These are phyloP conservation scores for Narthecium ossifragum DNA, from an alignment of 106 monocot species.

Conservation along the genomic window DNA sequence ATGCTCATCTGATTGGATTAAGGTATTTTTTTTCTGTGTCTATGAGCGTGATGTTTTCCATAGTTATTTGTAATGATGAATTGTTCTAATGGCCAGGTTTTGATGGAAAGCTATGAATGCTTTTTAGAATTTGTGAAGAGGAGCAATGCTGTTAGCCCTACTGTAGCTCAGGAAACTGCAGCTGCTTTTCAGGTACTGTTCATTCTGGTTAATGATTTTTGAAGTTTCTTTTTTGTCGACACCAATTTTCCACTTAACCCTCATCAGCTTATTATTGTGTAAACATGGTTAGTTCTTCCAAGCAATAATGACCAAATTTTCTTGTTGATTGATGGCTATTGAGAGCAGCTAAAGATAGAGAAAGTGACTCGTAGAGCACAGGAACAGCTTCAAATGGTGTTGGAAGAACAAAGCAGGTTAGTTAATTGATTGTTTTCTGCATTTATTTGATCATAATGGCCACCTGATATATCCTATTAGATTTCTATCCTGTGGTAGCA, in stretches of 20 bases:
- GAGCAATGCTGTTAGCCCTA: slow-evolving; percentile 94
- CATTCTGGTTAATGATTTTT: too few species aligned
- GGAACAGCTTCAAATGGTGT: slow-evolving; percentile 88
- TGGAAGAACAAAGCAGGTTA: slow-evolving; percentile 92
- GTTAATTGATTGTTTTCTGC: neutral
- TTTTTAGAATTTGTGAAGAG: slow-evolving; percentile 87
- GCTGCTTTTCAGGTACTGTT: slow-evolving; percentile 98
- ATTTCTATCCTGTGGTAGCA: too few species aligned
- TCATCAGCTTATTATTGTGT: too few species aligned
- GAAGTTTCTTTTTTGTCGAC: too few species aligned
- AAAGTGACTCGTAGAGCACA: slow-evolving; percentile 91
- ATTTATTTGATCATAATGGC: too few species aligned
- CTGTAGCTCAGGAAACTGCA: slow-evolving; percentile 82
- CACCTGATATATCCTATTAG: too few species aligned
- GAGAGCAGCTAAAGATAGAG: slow-evolving; percentile 81
- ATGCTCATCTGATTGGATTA: too few species aligned
- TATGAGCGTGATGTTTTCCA: too few species aligned
- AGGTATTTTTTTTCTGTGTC: too few species aligned
- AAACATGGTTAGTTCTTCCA: too few species aligned
- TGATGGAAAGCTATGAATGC: slow-evolving; percentile 78
- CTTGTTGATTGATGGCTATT: slow-evolving; percentile 1
- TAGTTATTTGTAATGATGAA: neutral
- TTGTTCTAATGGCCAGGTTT: slow-evolving; percentile 34
- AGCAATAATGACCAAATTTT: neutral
- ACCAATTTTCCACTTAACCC: too few species aligned